These are phyloP conservation scores for Phytophthora litchii DNA, from an alignment of 352 stramenopile genomes.

Conservation along the genomic window DNA sequence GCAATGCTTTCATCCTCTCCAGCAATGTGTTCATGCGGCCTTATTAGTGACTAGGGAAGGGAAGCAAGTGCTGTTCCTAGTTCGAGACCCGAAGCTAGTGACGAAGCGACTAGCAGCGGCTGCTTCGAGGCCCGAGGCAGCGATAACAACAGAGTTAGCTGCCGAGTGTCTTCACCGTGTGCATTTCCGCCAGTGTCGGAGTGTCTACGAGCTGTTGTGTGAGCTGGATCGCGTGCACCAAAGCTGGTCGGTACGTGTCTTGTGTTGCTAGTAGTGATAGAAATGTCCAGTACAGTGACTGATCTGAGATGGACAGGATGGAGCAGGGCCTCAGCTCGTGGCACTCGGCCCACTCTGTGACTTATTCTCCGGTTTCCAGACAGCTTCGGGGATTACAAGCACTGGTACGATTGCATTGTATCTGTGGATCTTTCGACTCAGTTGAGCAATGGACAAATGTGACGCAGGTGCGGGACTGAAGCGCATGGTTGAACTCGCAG, in stretches of 20 bases:
- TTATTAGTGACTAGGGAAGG: constrained; percentile 18
- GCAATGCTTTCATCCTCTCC: not conserved
- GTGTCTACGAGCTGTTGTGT: constrained; percentile 42
- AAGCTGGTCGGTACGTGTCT: constrained; percentile 29
- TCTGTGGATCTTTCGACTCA: not conserved
- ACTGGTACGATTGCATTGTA: constrained; percentile 29
- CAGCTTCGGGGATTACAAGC: constrained; percentile 34
- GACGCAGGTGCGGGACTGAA: constrained; percentile 45
- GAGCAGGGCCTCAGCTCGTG: constrained; percentile 23
- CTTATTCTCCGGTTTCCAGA: constrained; percentile 46
- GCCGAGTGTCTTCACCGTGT: constrained; percentile 37
- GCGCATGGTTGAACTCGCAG: constrained; percentile 60
- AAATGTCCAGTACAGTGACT: constrained; percentile 18
- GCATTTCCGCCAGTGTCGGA: constrained; percentile 39
- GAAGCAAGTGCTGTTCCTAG: constrained; percentile 26
- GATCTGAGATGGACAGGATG: constrained; percentile 8
- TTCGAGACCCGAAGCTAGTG: constrained; percentile 29
- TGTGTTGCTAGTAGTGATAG: constrained; percentile 3
- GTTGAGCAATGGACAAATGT: constrained; percentile 4
- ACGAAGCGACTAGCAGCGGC: constrained; percentile 32
- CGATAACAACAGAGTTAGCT: constrained; percentile 18
- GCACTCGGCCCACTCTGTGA: constrained; percentile 41
- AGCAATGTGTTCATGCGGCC: constrained; percentile 28
- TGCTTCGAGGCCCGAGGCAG: constrained; percentile 11
- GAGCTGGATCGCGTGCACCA: constrained; percentile 39